These are phyloP conservation scores for Fulvia fulva DNA, from an alignment of 2,329 filamentous ascomycete genomes.

Conservation along the genomic window DNA sequence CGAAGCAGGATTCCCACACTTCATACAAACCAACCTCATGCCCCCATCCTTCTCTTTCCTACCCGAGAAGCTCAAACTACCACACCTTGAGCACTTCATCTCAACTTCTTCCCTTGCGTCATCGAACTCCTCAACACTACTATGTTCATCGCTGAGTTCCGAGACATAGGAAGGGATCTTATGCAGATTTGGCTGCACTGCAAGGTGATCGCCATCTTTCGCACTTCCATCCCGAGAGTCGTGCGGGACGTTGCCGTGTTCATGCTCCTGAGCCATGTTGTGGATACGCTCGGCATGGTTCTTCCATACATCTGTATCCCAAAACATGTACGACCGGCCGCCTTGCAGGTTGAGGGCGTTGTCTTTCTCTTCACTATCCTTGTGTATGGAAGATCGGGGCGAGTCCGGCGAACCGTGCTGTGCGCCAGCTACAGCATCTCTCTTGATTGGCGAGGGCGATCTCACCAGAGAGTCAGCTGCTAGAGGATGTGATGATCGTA, in stretches of 20 bases:
- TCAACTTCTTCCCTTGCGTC: conserved; percentile 39
- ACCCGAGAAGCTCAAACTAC: conserved; percentile 59
- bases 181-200: conserved; percentile 27
- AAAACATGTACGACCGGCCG: conserved; percentile 52
- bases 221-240: conserved; percentile 1
- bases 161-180: conserved; percentile 49
- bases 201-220: conserved; percentile 21
- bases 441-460: conserved; percentile 16
- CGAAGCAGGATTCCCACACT: conserved; percentile 38
- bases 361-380: conserved; percentile 19
- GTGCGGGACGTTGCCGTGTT: neutral
- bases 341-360: conserved; percentile 38
- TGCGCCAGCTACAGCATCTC: neutral
- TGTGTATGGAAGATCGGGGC: conserved; percentile 6
- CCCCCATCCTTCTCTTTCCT: conserved; percentile 51
- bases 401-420: conserved; percentile 7
- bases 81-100: conserved; percentile 53
- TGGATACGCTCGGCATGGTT: conserved; percentile 20
- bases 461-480: conserved; percentile 16
- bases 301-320: conserved; percentile 41
- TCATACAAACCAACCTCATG: conserved; percentile 59
- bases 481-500: conserved; percentile 15
- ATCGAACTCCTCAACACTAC: conserved; percentile 43
- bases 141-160: conserved; percentile 55
- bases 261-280: conserved; percentile 13